Conservation (phyloP, 2,329 filamentous ascomycete genomes). For the Penicillium rolfsii region DNA sequence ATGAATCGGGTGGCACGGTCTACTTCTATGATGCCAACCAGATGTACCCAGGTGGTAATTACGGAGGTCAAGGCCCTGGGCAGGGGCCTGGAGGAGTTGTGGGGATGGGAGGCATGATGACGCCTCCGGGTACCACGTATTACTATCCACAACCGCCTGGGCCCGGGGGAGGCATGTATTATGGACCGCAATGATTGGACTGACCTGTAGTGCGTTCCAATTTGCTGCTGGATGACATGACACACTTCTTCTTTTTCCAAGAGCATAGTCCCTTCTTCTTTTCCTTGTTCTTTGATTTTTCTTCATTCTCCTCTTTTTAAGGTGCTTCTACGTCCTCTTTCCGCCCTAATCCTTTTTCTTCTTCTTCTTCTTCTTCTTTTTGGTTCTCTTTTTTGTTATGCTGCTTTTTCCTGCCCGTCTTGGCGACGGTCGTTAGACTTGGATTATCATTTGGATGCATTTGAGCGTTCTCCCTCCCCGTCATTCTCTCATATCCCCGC, state of each 20-base stretch:
- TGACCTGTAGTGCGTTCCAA: not conserved
- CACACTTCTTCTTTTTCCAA: not conserved
- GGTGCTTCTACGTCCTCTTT: not conserved
- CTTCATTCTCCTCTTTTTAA: not conserved
- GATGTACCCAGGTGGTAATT: slow-evolving; percentile 57
- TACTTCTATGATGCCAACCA: slow-evolving; percentile 90
- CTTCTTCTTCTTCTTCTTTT: slow-evolving; percentile 6
- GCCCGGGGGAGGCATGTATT: slow-evolving; percentile 58
- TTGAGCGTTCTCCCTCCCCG: slow-evolving; percentile 27
- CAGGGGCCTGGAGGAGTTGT: slow-evolving; percentile 59
- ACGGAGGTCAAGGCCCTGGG: slow-evolving; percentile 54
- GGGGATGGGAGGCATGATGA: slow-evolving; percentile 80
- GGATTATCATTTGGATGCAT: slow-evolving; percentile 28
- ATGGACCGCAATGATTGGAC: slow-evolving; percentile 44
- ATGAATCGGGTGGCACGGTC: slow-evolving; percentile 93
- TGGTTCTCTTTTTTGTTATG: slow-evolving; percentile 13
- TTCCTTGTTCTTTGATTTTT: not conserved
- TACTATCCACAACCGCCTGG: slow-evolving; percentile 62
- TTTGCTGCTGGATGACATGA: not conserved
- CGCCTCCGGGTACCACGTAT: slow-evolving; percentile 57
- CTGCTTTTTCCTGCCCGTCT: slow-evolving; percentile 18
- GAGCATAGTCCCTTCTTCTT: slow-evolving; percentile 1
- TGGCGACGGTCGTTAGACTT: slow-evolving; percentile 33
- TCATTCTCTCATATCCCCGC: slow-evolving; percentile 22
- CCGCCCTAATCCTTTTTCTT: not conserved